phyloP scores from a whole-genome alignment of 305 asterid genomes.

The Striga hermonthica region DNA sequence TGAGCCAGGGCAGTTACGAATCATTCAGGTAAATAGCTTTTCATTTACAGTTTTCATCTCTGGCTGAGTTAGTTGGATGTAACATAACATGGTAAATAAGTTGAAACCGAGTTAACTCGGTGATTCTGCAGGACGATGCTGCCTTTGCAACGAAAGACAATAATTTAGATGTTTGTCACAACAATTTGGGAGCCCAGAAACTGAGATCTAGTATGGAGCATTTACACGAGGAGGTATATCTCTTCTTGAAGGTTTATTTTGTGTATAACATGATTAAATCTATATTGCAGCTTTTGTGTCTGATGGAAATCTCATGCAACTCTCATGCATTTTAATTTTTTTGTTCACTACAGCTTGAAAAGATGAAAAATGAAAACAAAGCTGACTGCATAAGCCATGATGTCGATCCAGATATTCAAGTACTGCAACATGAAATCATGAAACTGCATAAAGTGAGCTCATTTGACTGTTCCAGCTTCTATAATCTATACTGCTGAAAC shows the following conservation, averaged over 20 bases:
- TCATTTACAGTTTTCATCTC: not conserved
- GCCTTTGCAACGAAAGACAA: constrained; percentile 36
- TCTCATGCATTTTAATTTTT: constrained; percentile 1
- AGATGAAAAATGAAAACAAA: constrained; percentile 83
- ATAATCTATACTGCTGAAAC: constrained; percentile 8
- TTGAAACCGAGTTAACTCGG: constrained; percentile 6
- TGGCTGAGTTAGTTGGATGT: not conserved
- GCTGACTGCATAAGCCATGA: constrained; percentile 39
- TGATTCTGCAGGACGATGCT: constrained; percentile 40
- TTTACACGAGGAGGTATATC: constrained; percentile 78
- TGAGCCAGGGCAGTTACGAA: constrained; percentile 27
- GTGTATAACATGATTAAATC: constrained; percentile 8
- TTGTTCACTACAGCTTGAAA: constrained; percentile 66
- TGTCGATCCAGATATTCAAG: constrained; percentile 39
- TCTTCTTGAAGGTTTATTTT: constrained; percentile 17
- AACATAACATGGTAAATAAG: not conserved
- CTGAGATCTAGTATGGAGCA: constrained; percentile 83
- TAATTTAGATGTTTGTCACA: constrained; percentile 32
- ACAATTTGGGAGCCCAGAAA: constrained; percentile 46
- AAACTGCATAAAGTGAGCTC: constrained; percentile 66
- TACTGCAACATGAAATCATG: constrained; percentile 51
- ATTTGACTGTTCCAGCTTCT: constrained; percentile 14
- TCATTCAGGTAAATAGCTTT: constrained; percentile 43
- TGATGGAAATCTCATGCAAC: constrained; percentile 3
- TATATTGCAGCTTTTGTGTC: not conserved